Conservation (phyloP, 306 rosid species). For the Vigna hirtella region DNA sequence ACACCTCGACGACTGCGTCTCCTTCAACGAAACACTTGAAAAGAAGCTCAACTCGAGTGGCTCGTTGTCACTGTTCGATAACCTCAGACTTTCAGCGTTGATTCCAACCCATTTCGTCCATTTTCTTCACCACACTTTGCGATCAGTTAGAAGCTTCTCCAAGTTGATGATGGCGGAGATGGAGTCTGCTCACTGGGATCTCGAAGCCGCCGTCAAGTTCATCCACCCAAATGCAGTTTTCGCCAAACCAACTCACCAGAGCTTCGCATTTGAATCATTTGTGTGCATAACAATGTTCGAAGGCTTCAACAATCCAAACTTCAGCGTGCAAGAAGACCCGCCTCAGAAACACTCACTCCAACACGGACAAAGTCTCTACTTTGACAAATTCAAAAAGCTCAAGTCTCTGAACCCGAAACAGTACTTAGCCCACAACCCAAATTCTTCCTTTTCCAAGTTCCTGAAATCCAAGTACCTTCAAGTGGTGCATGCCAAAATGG, state of each 20-base stretch:
- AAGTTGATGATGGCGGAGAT: conserved; percentile 71
- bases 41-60: conserved; percentile 74
- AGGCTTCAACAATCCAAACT: conserved; percentile 69
- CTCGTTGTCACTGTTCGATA: conserved; percentile 63
- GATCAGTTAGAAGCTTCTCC: conserved; percentile 66
- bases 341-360: not conserved
- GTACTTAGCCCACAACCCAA: conserved; percentile 60
- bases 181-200: conserved; percentile 93
- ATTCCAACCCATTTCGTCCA: conserved; percentile 65
- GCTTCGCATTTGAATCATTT: conserved; percentile 78
- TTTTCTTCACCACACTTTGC: conserved; percentile 59
- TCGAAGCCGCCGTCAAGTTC: conserved; percentile 68
- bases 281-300: conserved; percentile 78
- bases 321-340: conserved; percentile 46
- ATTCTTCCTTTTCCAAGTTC: conserved; percentile 63
- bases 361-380: conserved; percentile 48
- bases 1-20: conserved; percentile 48
- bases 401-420: conserved; percentile 56
- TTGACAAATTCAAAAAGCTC: conserved; percentile 68
- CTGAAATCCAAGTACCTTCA: conserved; percentile 71
- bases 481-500: conserved; percentile 91
- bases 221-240: conserved; percentile 70
- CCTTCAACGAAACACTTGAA: conserved; percentile 59
- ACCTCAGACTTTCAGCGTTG: conserved; percentile 49
- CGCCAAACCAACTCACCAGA: conserved; percentile 55